A percentile compares a stretch with the other conserved stretches of the same genome.
These are phyloP conservation scores for Xylariaceae sp. DNA, from an alignment of 2,329 filamentous ascomycete species.

Conservation along the genomic window DNA sequence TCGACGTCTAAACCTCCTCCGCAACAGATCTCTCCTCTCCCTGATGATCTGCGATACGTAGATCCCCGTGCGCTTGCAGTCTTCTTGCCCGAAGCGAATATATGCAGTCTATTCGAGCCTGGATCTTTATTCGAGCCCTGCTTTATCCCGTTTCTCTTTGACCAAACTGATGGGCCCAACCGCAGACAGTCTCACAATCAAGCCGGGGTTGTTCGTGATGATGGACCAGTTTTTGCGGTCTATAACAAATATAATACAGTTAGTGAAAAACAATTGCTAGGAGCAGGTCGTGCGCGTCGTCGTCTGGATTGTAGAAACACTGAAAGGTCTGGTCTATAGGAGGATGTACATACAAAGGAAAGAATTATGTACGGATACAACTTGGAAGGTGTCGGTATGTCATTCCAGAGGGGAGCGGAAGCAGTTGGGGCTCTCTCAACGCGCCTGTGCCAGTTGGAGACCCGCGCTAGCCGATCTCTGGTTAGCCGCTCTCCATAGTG, in stretches of 20 bases:
- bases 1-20: conserved; percentile 16
- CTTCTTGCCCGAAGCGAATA: conserved; percentile 5
- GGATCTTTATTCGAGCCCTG: neutral
- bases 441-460: neutral
- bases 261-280: neutral
- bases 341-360: neutral
- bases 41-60: conserved; percentile 6
- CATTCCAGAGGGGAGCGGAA: conserved; percentile 2
- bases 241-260: neutral
- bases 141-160: neutral
- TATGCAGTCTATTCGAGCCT: neutral
- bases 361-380: too few relatives aligned
- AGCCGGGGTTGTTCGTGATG: neutral
- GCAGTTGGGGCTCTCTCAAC: too few relatives aligned
- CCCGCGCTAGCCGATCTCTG: neutral
- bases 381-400: too few relatives aligned
- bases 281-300: neutral
- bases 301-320: neutral
- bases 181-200: neutral
- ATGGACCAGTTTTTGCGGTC: neutral
- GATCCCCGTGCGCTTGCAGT: neutral
- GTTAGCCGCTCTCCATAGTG: neutral
- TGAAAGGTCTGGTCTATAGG: neutral
- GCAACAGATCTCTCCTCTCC: conserved; percentile 19
- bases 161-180: neutral